Base-by-base conservation (phyloP, 2,329 filamentous ascomycete genomes). In the Colletotrichum sp. region DNA sequence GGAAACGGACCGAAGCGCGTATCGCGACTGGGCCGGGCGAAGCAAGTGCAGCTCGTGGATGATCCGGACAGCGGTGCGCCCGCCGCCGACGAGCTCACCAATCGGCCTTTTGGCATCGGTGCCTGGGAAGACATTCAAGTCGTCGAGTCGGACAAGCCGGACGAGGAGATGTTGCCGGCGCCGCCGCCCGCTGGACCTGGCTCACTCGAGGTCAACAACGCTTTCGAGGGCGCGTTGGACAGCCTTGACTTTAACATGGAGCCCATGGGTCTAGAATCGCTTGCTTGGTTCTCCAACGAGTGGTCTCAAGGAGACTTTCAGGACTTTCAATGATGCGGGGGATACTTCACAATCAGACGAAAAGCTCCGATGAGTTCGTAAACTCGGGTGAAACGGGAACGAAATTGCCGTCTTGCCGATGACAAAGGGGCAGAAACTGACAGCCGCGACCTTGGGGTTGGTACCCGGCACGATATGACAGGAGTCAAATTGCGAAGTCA, bases 161-260 rank as follows among this genome's bases (percentile, higher is more conserved):
- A 32, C 34, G 62, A 67, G 32, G 32, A 69, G 68, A 66, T 72
- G 63, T 32, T 26, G 28, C 36, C 66, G 52, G 59, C 71, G 44
- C 24, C n/a, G 15, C 30, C 81, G 68, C 62, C 78, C 82, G 77
- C 67, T 39, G 72, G 85, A 10, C 83, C 84, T 32, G 83, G 84
- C 24, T 83, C 84, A 2, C 80, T 87, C 5, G 87, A 89, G 74
- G 84, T 88, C n/a, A 89, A 89, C 65, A 89, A 88, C 52, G 87
- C 88, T 0, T 89, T 89, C 63, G 88, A 89, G 70, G 88, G 88
- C 3, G 87, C 87, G 0, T 83, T 88, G 70, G 88, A 89, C 63
- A 86, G 86, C 0, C 82, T 89, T 2, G 87, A 88, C 30, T 83
- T 89, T 26, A 88, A 88, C 24, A 84, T 86, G 32, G 87, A 87